These are phyloP conservation scores for Aspergillus leporis DNA, from an alignment of 495 filamentous ascomycete genomes.

Conservation along the genomic window DNA sequence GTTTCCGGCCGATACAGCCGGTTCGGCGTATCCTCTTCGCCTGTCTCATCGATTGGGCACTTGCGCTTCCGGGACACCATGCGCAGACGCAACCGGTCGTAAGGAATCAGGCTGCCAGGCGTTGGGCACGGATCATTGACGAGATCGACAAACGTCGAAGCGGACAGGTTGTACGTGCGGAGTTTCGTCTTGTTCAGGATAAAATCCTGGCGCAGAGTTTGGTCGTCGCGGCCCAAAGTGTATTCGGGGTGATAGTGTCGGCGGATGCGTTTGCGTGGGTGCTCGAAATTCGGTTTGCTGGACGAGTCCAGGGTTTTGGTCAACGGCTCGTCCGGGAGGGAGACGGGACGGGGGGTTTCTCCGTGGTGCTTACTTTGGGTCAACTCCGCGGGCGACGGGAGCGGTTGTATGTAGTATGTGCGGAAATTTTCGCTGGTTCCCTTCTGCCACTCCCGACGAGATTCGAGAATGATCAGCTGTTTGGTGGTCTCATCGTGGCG, in stretches of 20 bases:
- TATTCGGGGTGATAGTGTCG: slow-evolving; percentile 49
- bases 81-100: slow-evolving; percentile 54
- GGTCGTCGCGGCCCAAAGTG: slow-evolving; percentile 39
- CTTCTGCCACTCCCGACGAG: slow-evolving; percentile 67
- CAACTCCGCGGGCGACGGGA: slow-evolving; percentile 48
- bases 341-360: slow-evolving; percentile 9
- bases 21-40: slow-evolving; percentile 32
- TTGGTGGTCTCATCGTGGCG: slow-evolving; percentile 63
- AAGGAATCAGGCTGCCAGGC: slow-evolving; percentile 32
- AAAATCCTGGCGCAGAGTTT: slow-evolving; percentile 43
- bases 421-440: slow-evolving; percentile 61
- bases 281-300: slow-evolving; percentile 40
- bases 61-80: slow-evolving; percentile 47
- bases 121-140: slow-evolving; percentile 55
- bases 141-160: slow-evolving; percentile 65
- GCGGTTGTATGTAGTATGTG: slow-evolving; percentile 65
- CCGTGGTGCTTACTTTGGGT: slow-evolving; percentile 13
- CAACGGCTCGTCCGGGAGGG: slow-evolving; percentile 33
- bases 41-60: slow-evolving; percentile 40
- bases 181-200: slow-evolving; percentile 60
- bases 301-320: slow-evolving; percentile 28
- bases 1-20: slow-evolving; percentile 39
- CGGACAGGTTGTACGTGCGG: slow-evolving; percentile 58
- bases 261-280: slow-evolving; percentile 40
- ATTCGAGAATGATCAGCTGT: slow-evolving; percentile 64